A percentile compares a stretch with the other conserved stretches of the same genome.
Conservation (phyloP, 345 rosid species). For the Camelina laxa region DNA sequence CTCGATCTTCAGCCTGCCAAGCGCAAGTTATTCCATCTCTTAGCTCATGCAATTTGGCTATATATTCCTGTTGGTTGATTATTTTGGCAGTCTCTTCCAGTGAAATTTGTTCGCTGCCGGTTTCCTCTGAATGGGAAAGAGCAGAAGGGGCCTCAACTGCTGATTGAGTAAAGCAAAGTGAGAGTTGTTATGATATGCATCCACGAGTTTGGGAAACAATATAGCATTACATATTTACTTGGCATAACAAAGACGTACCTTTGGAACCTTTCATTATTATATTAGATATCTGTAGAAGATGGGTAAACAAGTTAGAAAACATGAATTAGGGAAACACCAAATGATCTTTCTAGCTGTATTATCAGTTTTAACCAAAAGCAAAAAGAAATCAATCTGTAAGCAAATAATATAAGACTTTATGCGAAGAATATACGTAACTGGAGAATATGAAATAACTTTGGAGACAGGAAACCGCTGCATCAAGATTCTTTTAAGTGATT, state of each 20-base stretch:
- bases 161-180: slow-evolving; percentile 30
- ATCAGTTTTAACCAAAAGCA: background rate
- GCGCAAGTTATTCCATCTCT: slow-evolving; percentile 75
- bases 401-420: background rate
- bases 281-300: slow-evolving; percentile 62
- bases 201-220: slow-evolving; percentile 20
- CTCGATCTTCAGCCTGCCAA: slow-evolving; percentile 82
- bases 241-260: slow-evolving; percentile 48
- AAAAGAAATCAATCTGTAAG: background rate
- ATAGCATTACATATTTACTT: slow-evolving; percentile 8
- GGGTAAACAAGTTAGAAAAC: slow-evolving; percentile 15
- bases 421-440: slow-evolving; percentile 51
- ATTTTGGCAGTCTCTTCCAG: slow-evolving; percentile 55
- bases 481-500: slow-evolving; percentile 71
- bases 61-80: slow-evolving; percentile 74
- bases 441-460: slow-evolving; percentile 70
- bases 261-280: slow-evolving; percentile 63
- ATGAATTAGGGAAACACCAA: slow-evolving; percentile 18
- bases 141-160: slow-evolving; percentile 61
- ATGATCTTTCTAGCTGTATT: slow-evolving; percentile 8
- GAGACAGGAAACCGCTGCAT: slow-evolving; percentile 89
- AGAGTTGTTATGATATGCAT: slow-evolving; percentile 23
- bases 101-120: slow-evolving; percentile 59
- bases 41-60: slow-evolving; percentile 69
- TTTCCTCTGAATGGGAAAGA: slow-evolving; percentile 54